phyloP scores from a whole-genome alignment of 108 stramenopile species.

The Nitzschia sp. region DNA sequence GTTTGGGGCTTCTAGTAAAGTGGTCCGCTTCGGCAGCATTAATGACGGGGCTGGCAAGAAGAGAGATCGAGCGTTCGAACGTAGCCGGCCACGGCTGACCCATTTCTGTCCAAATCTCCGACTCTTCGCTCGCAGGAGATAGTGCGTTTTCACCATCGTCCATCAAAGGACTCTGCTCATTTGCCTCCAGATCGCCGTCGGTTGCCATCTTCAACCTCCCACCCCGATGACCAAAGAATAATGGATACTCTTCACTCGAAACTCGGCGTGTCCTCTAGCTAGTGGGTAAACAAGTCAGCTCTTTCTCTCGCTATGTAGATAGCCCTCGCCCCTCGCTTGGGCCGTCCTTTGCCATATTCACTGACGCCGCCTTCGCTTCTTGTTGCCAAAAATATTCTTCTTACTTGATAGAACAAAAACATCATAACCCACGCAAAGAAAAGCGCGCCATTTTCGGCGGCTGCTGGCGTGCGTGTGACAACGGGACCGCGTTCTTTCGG shows the following conservation, averaged over 20 bases:
- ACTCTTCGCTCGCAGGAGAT: neutral
- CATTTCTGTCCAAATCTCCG: slow-evolving; percentile 51
- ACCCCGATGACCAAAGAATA: no score
- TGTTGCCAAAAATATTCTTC: no score
- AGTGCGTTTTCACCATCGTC: neutral
- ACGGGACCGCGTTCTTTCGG: no score
- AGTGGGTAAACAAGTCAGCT: neutral
- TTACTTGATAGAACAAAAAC: no score
- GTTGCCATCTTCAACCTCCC: slow-evolving; percentile 5
- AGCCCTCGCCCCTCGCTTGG: no score
- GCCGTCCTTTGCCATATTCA: no score
- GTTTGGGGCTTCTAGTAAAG: slow-evolving; percentile 68
- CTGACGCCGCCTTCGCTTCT: no score
- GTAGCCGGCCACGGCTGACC: slow-evolving; percentile 77
- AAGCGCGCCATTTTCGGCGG: no score
- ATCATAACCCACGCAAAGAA: no score
- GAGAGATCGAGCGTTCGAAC: slow-evolving; percentile 63
- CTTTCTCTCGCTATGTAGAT: no score
- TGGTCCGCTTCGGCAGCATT: slow-evolving; percentile 48
- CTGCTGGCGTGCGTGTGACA: no score
- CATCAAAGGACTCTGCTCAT: slow-evolving; percentile 21
- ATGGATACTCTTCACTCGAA: no score
- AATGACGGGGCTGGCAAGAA: slow-evolving; percentile 65
- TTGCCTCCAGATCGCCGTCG: slow-evolving; percentile 22
- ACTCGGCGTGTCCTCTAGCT: neutral